Conservation (phyloP, 257 asterid genomes). For the Solanum clarkiae region DNA sequence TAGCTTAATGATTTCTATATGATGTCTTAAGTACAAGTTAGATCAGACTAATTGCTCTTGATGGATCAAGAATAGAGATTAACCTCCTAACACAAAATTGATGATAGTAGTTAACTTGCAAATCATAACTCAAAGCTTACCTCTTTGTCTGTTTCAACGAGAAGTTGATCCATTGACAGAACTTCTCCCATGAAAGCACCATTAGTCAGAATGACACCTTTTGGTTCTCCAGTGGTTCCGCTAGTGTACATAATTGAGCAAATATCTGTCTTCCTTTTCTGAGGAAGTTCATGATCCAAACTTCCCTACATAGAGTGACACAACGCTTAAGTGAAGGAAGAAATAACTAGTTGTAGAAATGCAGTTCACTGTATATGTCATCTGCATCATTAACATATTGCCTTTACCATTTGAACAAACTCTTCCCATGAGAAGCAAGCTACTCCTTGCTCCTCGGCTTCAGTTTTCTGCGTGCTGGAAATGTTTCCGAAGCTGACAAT, state of each 20-base stretch:
- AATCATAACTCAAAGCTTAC: slow-evolving; percentile 10
- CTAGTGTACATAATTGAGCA: slow-evolving; percentile 95
- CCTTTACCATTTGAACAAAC: slow-evolving; percentile 46
- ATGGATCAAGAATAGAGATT: background rate
- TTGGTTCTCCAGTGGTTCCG: slow-evolving; percentile 96
- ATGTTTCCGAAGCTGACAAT: slow-evolving; percentile 69
- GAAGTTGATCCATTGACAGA: slow-evolving; percentile 61
- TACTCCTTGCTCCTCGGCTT: slow-evolving; percentile 61
- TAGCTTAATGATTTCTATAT: background rate
- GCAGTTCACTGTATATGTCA: background rate
- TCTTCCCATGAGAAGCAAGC: slow-evolving; percentile 84
- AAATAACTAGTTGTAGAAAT: background rate
- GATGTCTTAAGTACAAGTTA: background rate
- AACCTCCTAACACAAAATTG: background rate
- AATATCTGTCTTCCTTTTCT: slow-evolving; percentile 37
- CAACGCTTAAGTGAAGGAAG: background rate
- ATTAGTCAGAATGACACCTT: slow-evolving; percentile 69
- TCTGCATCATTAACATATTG: background rate
- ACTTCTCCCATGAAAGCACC: slow-evolving; percentile 80
- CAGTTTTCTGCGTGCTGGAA: slow-evolving; percentile 45
- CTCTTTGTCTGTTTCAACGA: slow-evolving; percentile 50
- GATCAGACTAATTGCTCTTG: background rate
- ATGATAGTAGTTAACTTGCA: background rate
- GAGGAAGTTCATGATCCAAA: slow-evolving; percentile 43
- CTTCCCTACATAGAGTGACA: slow-evolving; percentile 37